Conservation (phyloP, 2,329 filamentous ascomycete species). For the Cladophialophora psammophila region DNA sequence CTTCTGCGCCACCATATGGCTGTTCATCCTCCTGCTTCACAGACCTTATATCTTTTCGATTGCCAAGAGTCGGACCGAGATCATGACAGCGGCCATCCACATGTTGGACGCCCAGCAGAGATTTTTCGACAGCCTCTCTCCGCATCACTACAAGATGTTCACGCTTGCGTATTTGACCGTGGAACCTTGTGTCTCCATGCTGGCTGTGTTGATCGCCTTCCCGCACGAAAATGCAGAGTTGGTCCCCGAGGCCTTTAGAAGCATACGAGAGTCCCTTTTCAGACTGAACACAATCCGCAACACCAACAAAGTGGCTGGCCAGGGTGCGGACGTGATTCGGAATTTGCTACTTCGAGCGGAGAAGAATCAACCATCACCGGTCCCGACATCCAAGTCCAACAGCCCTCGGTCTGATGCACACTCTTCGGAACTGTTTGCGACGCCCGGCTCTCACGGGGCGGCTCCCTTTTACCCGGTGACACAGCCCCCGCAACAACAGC, state of each 20-base stretch:
- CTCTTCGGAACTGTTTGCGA: conserved; percentile 16
- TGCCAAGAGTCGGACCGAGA: conserved; percentile 18
- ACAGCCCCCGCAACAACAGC: conserved; percentile 6
- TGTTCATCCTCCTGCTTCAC: conserved; percentile 24
- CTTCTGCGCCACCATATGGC: conserved; percentile 22
- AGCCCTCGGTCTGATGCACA: conserved; percentile 2
- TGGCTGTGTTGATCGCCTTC: conserved; percentile 27
- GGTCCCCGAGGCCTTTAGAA: conserved; percentile 19
- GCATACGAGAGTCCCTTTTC: conserved; percentile 18
- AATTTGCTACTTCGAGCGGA: conserved; percentile 26
- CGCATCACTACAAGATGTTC: conserved; percentile 24
- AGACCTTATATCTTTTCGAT: conserved; percentile 25
- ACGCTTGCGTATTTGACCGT: conserved; percentile 22
- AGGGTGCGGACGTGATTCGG: conserved; percentile 28
- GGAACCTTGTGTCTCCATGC: conserved; percentile 23
- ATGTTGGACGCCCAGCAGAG: conserved; percentile 23
- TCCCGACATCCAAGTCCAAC: conserved; percentile 1
- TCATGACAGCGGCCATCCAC: conserved; percentile 20
- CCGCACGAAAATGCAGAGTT: conserved; percentile 16
- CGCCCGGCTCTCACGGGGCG: conserved; percentile 13
- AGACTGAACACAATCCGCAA: conserved; percentile 21
- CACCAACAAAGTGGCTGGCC: conserved; percentile 24
- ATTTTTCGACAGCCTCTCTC: conserved; percentile 12
- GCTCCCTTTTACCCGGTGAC: conserved; percentile 1
- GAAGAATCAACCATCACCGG: conserved; percentile 20